Conservation (phyloP, 2,329 filamentous ascomycete species). For the Fusarium austroafricanum region DNA sequence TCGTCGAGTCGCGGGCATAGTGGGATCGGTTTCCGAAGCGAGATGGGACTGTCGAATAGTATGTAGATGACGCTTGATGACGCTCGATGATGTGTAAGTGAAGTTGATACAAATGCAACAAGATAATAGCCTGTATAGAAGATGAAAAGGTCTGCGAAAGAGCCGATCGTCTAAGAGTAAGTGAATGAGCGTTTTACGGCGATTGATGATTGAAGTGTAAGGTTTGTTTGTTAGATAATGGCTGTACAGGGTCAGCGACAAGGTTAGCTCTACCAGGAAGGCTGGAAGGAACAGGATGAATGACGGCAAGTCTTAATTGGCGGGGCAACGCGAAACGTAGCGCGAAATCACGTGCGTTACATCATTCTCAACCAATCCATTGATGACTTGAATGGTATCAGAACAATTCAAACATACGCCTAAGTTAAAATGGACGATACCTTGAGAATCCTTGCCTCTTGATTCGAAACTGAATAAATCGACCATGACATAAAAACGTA, state of each 20-base stretch:
- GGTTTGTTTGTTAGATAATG: not conserved
- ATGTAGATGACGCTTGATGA: slow-evolving; percentile 3
- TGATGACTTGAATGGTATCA: not conserved
- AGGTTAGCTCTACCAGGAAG: slow-evolving; percentile 9
- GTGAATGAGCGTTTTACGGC: not conserved
- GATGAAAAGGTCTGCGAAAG: not conserved
- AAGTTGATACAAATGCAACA: not conserved
- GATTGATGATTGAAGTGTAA: slow-evolving; percentile 7
- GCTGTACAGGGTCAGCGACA: slow-evolving; percentile 24
- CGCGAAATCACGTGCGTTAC: slow-evolving; percentile 61
- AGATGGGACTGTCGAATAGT: slow-evolving; percentile 4
- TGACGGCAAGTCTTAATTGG: slow-evolving; percentile 54
- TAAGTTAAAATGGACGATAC: no score
- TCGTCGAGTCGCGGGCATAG: slow-evolving; percentile 63
- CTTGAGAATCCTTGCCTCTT: not conserved
- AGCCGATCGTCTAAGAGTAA: not conserved
- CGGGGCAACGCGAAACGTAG: slow-evolving; percentile 65
- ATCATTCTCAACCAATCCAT: not conserved
- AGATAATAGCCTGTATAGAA: not conserved
- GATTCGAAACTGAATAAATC: not conserved
- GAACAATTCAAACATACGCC: not conserved
- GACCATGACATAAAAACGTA: not conserved
- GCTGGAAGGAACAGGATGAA: slow-evolving; percentile 5
- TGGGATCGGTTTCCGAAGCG: slow-evolving; percentile 28
- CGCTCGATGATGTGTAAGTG: not conserved